Conservation (phyloP, 208 protist species). For the Vickermania spadyakhi region DNA sequence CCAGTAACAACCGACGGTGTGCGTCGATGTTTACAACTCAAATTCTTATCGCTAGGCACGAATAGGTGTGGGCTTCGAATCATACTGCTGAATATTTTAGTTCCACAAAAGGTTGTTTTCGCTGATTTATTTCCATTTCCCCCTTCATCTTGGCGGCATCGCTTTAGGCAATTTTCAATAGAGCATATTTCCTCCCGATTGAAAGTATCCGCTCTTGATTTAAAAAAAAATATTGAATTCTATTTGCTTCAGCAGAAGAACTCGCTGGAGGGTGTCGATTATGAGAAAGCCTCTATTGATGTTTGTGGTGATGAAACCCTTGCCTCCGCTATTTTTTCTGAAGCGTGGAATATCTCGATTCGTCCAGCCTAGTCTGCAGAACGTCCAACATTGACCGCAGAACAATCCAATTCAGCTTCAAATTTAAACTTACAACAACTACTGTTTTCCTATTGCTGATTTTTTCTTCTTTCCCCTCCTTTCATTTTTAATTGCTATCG, state of each 20-base stretch:
- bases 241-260: background rate
- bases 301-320: constrained; percentile 1
- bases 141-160: background rate
- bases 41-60: too few relatives aligned
- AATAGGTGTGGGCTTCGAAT: too few relatives aligned
- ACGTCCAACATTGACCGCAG: too few relatives aligned
- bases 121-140: background rate
- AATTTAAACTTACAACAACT: too few relatives aligned
- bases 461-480: constrained; percentile 8
- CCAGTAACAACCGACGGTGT: too few relatives aligned
- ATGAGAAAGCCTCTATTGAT: background rate
- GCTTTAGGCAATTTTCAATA: background rate
- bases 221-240: background rate
- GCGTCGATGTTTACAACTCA: too few relatives aligned
- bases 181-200: background rate
- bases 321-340: background rate
- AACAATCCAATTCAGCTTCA: too few relatives aligned
- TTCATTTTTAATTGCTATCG: constrained; percentile 5
- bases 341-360: background rate
- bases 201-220: background rate
- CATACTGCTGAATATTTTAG: background rate
- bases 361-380: too few relatives aligned
- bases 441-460: too few relatives aligned
- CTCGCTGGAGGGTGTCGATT: background rate
- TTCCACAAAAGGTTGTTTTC: background rate